phyloP scores from a whole-genome alignment of 2,329 filamentous ascomycete species.

The Leptoxyphium fumago region DNA sequence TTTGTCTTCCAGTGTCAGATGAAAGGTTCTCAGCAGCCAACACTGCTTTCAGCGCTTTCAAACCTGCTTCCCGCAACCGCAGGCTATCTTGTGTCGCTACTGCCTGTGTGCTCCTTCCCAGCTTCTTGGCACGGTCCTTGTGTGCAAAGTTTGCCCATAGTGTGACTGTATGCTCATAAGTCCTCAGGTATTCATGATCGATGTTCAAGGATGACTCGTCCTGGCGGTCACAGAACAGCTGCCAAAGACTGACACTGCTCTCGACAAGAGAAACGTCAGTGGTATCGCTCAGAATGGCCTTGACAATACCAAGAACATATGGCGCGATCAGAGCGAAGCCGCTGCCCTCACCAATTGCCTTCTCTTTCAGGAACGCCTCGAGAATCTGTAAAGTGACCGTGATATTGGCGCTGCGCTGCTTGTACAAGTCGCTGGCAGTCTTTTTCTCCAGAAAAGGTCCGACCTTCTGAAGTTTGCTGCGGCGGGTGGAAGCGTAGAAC shows the following conservation, averaged over 20 bases:
- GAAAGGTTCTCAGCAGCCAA: constrained; percentile 66
- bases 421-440: constrained; percentile 81
- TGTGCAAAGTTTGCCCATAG: constrained; percentile 71
- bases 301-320: constrained; percentile 72
- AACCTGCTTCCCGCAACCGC: constrained; percentile 39
- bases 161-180: constrained; percentile 70
- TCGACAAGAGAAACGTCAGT: constrained; percentile 87
- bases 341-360: constrained; percentile 39
- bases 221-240: constrained; percentile 77
- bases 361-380: constrained; percentile 77
- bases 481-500: constrained; percentile 88
- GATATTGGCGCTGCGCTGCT: constrained; percentile 66
- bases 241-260: constrained; percentile 72
- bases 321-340: constrained; percentile 80
- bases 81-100: constrained; percentile 55
- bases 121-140: constrained; percentile 32
- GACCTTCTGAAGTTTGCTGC: constrained; percentile 93
- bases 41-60: constrained; percentile 61
- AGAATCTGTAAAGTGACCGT: constrained; percentile 91
- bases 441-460: constrained; percentile 89
- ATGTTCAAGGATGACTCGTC: constrained; percentile 73
- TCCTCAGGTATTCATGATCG: constrained; percentile 66
- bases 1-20: constrained; percentile 59
- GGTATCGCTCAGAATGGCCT: constrained; percentile 60
- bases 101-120: constrained; percentile 13